phyloP scores from a whole-genome alignment of 805 yeast species.

The Yarrowia osloensis region DNA sequence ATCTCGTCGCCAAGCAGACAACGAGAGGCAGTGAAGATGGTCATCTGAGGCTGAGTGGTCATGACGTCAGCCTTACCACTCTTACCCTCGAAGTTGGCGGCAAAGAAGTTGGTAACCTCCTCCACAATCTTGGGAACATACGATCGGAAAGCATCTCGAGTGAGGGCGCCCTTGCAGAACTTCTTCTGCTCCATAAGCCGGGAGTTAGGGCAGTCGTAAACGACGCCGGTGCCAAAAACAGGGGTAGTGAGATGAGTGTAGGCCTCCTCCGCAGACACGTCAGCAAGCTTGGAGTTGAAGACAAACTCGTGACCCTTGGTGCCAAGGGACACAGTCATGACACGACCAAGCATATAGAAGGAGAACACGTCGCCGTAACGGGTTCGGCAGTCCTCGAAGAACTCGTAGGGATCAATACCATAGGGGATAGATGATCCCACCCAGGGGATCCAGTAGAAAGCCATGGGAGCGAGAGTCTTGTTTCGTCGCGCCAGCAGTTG shows the following conservation, averaged over 20 bases:
- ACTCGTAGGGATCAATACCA: slow-evolving; percentile 92
- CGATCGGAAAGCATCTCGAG: slow-evolving; percentile 75
- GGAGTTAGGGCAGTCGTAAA: slow-evolving; percentile 93
- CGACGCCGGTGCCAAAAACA: slow-evolving; percentile 95
- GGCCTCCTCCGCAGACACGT: slow-evolving; percentile 95
- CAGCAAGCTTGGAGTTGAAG: slow-evolving; percentile 82
- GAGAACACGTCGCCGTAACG: slow-evolving; percentile 94
- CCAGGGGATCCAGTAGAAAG: slow-evolving; percentile 93
- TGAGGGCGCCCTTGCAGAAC: slow-evolving; percentile 87
- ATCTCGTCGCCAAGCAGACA: slow-evolving; percentile 88
- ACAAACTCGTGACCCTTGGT: slow-evolving; percentile 98
- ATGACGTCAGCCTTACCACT: slow-evolving; percentile 52
- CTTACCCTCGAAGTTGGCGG: slow-evolving; percentile 42
- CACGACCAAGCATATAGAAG: slow-evolving; percentile 82
- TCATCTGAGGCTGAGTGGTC: slow-evolving; percentile 89
- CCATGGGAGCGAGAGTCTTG: slow-evolving; percentile 80
- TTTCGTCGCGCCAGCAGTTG: slow-evolving; percentile 27
- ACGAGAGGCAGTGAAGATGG: slow-evolving; percentile 94
- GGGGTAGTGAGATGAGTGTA: slow-evolving; percentile 98
- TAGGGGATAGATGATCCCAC: slow-evolving; percentile 85
- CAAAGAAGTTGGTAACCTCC: slow-evolving; percentile 62
- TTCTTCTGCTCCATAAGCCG: slow-evolving; percentile 98
- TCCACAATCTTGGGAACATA: slow-evolving; percentile 88
- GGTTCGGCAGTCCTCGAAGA: slow-evolving; percentile 73
- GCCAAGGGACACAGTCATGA: slow-evolving; percentile 94